A percentile compares a stretch with the other conserved stretches of the same genome.
Evolutionary conservation across 108 stramenopile genomes (phyloP).

Genomic region (Poteriospumella lacustris): DNA sequence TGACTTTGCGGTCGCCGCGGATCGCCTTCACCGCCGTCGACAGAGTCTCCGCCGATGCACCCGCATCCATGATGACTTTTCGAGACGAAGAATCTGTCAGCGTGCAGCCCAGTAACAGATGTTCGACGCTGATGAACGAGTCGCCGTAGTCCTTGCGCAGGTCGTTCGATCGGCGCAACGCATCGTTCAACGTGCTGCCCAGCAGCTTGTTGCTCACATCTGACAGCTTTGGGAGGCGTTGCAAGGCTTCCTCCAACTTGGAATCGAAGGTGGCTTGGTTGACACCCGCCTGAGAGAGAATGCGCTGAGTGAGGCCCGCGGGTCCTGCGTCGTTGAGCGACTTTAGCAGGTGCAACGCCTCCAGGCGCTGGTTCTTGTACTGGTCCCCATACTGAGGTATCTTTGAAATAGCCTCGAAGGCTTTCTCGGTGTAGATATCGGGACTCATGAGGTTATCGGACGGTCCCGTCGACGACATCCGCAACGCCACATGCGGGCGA

Average conservation of each 20-base stretch:
- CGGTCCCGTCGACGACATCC: background rate
- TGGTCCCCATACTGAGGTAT: slow-evolving; percentile 48
- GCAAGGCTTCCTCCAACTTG: slow-evolving; percentile 40
- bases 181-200: slow-evolving; percentile 44
- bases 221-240: background rate
- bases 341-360: slow-evolving; percentile 47
- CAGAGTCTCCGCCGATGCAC: slow-evolving; percentile 38
- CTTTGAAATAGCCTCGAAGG: slow-evolving; percentile 46
- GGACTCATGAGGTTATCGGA: slow-evolving; percentile 18
- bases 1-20: slow-evolving; percentile 49
- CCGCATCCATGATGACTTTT: slow-evolving; percentile 40
- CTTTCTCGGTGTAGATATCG: slow-evolving; percentile 53
- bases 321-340: slow-evolving; percentile 45
- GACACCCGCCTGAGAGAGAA: slow-evolving; percentile 48
- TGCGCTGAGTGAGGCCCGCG: slow-evolving; percentile 41
- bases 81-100: slow-evolving; percentile 31
- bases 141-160: slow-evolving; percentile 46
- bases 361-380: slow-evolving; percentile 36
- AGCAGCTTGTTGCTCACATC: slow-evolving; percentile 41
- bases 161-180: slow-evolving; percentile 32
- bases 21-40: slow-evolving; percentile 43
- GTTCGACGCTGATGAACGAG: slow-evolving; percentile 46
- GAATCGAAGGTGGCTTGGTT: slow-evolving; percentile 28
- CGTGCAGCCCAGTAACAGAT: slow-evolving; percentile 46
- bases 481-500: no score